phyloP scores from a whole-genome alignment of 192 early-diverging fungal species.

The Oehlia diaphana region DNA sequence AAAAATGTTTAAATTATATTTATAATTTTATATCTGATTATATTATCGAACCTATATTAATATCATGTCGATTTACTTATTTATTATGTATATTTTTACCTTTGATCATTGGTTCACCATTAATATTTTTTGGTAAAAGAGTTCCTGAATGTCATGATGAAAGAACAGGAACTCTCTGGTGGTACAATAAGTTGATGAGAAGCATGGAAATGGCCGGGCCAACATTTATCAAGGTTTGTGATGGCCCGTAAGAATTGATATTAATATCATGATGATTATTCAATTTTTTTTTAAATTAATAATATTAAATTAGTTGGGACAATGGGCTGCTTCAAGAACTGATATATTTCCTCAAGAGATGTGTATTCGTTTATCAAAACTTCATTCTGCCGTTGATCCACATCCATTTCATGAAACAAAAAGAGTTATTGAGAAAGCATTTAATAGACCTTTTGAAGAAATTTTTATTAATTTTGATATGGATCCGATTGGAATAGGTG shows the following conservation, averaged over 20 bases:
- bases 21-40: slow-evolving; percentile 46
- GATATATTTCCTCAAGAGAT: slow-evolving; percentile 82
- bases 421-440: slow-evolving; percentile 63
- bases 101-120: slow-evolving; percentile 58
- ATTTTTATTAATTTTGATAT: slow-evolving; percentile 79
- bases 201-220: slow-evolving; percentile 88
- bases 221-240: slow-evolving; percentile 86
- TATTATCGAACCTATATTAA: slow-evolving; percentile 54
- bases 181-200: slow-evolving; percentile 76
- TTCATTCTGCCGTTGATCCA: slow-evolving; percentile 80
- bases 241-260: not conserved
- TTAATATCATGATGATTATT: not conserved
- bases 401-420: slow-evolving; percentile 75
- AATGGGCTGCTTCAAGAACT: slow-evolving; percentile 91
- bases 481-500: slow-evolving; percentile 85
- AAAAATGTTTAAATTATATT: slow-evolving; percentile 19
- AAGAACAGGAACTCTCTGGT: slow-evolving; percentile 71
- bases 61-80: slow-evolving; percentile 57
- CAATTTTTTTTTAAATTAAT: not conserved
- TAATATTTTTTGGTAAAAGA: slow-evolving; percentile 54
- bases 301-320: slow-evolving; percentile 52
- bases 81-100: slow-evolving; percentile 74
- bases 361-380: slow-evolving; percentile 69
- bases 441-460: slow-evolving; percentile 62
- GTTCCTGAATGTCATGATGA: slow-evolving; percentile 49